Percentiles rank a stretch among this genome's conserved stretches.
Evolutionary conservation across 1,284 basidiomycete species (phyloP).

Genomic region (Irpex rosettiformis): DNA sequence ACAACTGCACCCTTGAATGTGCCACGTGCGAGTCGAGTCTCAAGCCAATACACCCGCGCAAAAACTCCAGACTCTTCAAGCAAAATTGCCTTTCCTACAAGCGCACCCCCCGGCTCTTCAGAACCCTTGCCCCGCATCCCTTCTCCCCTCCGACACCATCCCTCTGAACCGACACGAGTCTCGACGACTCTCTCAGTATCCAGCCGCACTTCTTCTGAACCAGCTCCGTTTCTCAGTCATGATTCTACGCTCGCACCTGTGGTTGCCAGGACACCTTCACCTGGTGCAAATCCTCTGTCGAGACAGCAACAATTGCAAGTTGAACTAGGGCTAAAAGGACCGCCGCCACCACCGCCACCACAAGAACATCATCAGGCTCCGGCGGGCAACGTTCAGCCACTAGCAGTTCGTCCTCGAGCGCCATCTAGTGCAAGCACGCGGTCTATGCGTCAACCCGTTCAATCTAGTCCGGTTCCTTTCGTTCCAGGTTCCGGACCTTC

Average conservation of each 20-base stretch:
- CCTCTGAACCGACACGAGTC: conserved; percentile 11
- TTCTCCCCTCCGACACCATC: conserved; percentile 7
- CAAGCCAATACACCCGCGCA: conserved; percentile 7
- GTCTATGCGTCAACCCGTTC: conserved; percentile 21
- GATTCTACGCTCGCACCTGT: neutral
- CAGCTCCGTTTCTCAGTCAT: conserved; percentile 2
- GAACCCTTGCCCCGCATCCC: conserved; percentile 7
- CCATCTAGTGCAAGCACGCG: conserved; percentile 9
- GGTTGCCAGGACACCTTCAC: conserved; percentile 1
- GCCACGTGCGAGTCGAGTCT: conserved; percentile 9
- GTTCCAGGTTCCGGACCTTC: neutral
- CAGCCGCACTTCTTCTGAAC: conserved; percentile 14
- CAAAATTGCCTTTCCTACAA: conserved; percentile 15
- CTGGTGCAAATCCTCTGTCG: neutral
- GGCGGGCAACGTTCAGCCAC: neutral
- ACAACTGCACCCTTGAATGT: conserved; percentile 9
- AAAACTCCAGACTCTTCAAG: neutral
- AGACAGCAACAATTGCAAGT: neutral
- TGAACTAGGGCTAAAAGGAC: neutral
- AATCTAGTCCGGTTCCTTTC: conserved; percentile 15
- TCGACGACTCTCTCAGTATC: neutral
- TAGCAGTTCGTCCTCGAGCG: conserved; percentile 5
- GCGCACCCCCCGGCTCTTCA: conserved; percentile 5
- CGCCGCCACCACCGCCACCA: neutral
- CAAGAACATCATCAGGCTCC: neutral